Base-by-base conservation (phyloP, 495 filamentous ascomycete species). In the Penicillium atrosanguineum region DNA sequence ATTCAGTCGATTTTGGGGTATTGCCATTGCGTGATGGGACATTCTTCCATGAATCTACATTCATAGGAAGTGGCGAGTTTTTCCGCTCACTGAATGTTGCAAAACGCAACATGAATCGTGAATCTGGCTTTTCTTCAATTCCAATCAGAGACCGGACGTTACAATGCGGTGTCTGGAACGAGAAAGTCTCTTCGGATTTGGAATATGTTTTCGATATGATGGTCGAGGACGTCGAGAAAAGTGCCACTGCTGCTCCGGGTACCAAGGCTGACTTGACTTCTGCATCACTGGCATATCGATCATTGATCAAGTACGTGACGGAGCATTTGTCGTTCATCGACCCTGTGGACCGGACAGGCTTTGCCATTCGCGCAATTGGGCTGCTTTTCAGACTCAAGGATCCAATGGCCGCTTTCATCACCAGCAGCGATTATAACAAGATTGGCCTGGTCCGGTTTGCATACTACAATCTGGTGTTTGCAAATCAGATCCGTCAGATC, bases 1-100 rank as follows among this genome's bases (percentile, higher is more conserved):
- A 95, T 61, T 80, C 88, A 0, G 75, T 85, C 12, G 83, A 89
- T 57, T 96, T 97, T 53, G 86, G 88, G 46, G 67, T 91, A 26
- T 75, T 73, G 38, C 86, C 90, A 23, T 70, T 95, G 21, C 76
- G 74, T 41, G 50, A 68, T 11, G 89, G 87, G 0, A 86, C 85
- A 1, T 94, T 79, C 67, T 94, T 95, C 59, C 89, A 92, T 59
- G 74, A 86, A 58, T 79, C 69, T 44, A 91, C 90, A 11, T 79
- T 95, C 45, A 76, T 95, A 45, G 91, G 91, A 15, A 85, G 83
- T 59, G 89, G 87, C 0, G 78, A 81, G 20, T 77, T 95, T 46
- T 62, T 62, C 36, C 78, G 73, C 46, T 83, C 77, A 11, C 65
- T 83, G 9, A 69, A 75, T 21, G 23, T 71, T 28, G 20, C 42